Conservation (phyloP, 805 yeast species). For the Metschnikowia lunata region DNA sequence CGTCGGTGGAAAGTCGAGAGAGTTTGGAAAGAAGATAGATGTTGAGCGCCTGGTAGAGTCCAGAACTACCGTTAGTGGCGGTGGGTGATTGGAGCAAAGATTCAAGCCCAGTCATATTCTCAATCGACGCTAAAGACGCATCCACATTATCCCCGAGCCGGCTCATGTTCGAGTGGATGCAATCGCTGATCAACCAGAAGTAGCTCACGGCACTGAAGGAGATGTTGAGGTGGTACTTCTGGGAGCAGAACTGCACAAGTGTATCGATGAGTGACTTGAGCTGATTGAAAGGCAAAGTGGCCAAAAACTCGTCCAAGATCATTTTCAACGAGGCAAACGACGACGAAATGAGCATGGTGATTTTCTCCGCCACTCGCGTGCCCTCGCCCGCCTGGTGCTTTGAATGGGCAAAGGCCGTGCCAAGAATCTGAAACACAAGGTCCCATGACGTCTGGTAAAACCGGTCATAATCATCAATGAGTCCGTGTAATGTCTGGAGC, state of each 20-base stretch:
- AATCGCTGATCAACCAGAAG: slow-evolving; percentile 89
- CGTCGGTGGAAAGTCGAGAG: slow-evolving; percentile 59
- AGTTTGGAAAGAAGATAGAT: slow-evolving; percentile 52
- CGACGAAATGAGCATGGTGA: slow-evolving; percentile 50
- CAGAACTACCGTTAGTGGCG: slow-evolving; percentile 2
- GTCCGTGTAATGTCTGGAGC: slow-evolving; percentile 59
- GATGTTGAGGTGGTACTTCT: slow-evolving; percentile 70
- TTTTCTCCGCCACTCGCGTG: slow-evolving; percentile 42
- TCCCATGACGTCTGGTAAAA: slow-evolving; percentile 66
- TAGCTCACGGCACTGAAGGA: slow-evolving; percentile 89
- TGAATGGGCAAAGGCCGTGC: slow-evolving; percentile 48
- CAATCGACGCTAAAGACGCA: background rate
- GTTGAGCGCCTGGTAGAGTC: slow-evolving; percentile 43
- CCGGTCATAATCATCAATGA: slow-evolving; percentile 76
- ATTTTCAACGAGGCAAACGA: slow-evolving; percentile 82
- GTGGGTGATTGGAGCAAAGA: slow-evolving; percentile 2
- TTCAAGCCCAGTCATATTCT: slow-evolving; percentile 6
- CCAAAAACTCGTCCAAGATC: slow-evolving; percentile 80
- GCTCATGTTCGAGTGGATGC: slow-evolving; percentile 27
- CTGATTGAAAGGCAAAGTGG: slow-evolving; percentile 62
- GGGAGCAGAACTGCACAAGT: slow-evolving; percentile 66
- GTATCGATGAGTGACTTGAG: slow-evolving; percentile 66
- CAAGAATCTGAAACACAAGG: slow-evolving; percentile 56
- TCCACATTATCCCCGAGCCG: background rate
- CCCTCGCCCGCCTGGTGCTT: slow-evolving; percentile 15